A percentile compares a stretch with the other conserved stretches of the same genome.
Evolutionary conservation across 257 asterid genomes (phyloP).

Genomic region (Solanum paucissectum): DNA sequence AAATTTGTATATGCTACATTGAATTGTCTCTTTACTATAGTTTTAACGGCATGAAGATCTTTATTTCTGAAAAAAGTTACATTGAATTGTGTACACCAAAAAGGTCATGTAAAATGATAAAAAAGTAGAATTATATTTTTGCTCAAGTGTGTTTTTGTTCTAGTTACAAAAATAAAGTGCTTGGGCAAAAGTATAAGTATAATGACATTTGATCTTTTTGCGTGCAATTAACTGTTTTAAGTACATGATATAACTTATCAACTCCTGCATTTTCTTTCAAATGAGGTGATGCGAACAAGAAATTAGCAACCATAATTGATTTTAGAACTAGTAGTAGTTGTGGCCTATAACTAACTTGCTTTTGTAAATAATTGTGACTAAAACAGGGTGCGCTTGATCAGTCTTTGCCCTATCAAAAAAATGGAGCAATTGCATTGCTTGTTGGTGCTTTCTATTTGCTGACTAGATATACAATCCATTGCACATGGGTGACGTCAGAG

Average conservation of each 20-base stretch:
- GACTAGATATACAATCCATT: conserved; percentile 83
- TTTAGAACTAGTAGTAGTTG: background rate
- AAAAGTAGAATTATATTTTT: background rate
- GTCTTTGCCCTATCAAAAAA: conserved; percentile 63
- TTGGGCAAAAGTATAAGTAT: background rate
- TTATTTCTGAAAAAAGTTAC: background rate
- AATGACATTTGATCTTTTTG: background rate
- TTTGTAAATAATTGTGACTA: background rate
- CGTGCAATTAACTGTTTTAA: background rate
- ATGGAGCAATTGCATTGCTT: conserved; percentile 84
- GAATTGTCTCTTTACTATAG: background rate
- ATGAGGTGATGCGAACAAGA: background rate
- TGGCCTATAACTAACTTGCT: background rate
- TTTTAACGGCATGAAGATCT: background rate
- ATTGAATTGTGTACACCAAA: background rate
- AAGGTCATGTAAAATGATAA: background rate
- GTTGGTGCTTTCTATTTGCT: conserved; percentile 80
- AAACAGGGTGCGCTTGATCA: conserved; percentile 70
- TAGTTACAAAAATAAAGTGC: background rate
- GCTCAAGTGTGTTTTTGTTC: background rate
- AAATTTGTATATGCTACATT: background rate
- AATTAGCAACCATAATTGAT: background rate
- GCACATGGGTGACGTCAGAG: conserved; percentile 99
- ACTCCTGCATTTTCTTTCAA: background rate
- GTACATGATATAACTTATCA: background rate